Conservation (phyloP, 73 alveolate species). For the Symbiodinium natans region DNA sequence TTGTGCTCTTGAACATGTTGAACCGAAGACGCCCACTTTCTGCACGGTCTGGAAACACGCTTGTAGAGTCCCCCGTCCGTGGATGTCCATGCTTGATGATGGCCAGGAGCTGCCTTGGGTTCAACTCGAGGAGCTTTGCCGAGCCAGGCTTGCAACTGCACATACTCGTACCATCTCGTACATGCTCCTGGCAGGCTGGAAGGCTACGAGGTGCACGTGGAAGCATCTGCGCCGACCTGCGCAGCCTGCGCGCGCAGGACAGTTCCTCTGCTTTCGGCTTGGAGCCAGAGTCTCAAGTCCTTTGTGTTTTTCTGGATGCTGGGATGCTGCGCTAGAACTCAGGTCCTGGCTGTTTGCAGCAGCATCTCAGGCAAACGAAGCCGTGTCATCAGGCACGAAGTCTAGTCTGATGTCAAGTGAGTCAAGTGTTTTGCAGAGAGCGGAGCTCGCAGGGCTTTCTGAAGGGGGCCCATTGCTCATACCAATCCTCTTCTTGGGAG, state of each 20-base stretch:
- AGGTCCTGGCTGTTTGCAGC: slow-evolving; percentile 34
- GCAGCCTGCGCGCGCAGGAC: slow-evolving; percentile 29
- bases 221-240: background rate
- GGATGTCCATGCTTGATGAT: too few relatives aligned
- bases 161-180: too few relatives aligned
- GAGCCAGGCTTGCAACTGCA: background rate
- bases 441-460: background rate
- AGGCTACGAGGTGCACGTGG: background rate
- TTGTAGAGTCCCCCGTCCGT: too few relatives aligned
- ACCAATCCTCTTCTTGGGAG: slow-evolving; percentile 62
- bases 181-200: background rate
- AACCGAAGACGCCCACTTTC: too few relatives aligned
- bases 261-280: slow-evolving; percentile 54
- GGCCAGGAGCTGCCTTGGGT: too few relatives aligned
- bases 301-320: background rate
- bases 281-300: background rate
- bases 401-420: too few relatives aligned
- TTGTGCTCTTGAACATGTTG: too few relatives aligned
- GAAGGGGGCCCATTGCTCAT: background rate
- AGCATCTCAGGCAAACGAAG: slow-evolving; percentile 65
- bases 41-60: too few relatives aligned
- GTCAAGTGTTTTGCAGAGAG: background rate
- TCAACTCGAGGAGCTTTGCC: background rate
- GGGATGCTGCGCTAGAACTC: background rate
- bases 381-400: slow-evolving; percentile 21